Evolutionary conservation across 192 early-diverging fungal genomes (phyloP).

Genomic region (Coemansia sp.): DNA sequence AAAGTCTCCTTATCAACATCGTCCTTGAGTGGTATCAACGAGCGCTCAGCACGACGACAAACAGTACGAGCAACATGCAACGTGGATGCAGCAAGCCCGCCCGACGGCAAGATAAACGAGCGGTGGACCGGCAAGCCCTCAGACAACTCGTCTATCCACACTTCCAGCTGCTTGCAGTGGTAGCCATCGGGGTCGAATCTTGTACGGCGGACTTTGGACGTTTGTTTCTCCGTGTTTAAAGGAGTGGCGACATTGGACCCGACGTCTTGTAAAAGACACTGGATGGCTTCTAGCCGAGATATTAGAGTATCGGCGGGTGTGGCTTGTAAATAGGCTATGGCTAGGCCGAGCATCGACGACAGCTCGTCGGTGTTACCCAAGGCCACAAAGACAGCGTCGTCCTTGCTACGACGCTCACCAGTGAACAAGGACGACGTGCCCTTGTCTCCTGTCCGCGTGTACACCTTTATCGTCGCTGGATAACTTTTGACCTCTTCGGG

Average conservation of each 20-base stretch:
- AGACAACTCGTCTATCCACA: slow-evolving; percentile 86
- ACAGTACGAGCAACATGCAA: slow-evolving; percentile 86
- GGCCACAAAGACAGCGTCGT: slow-evolving; percentile 90
- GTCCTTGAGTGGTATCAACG: slow-evolving; percentile 71
- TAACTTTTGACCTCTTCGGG: slow-evolving; percentile 55
- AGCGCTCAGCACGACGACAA: slow-evolving; percentile 87
- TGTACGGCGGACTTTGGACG: slow-evolving; percentile 71
- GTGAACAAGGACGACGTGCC: slow-evolving; percentile 88
- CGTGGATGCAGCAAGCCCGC: slow-evolving; percentile 78
- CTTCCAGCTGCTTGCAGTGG: slow-evolving; percentile 69
- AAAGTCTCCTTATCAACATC: slow-evolving; percentile 34
- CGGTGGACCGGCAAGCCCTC: slow-evolving; percentile 71
- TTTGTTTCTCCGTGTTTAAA: slow-evolving; percentile 52
- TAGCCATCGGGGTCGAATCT: slow-evolving; percentile 74
- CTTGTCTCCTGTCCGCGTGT: slow-evolving; percentile 95
- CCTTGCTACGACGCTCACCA: slow-evolving; percentile 87
- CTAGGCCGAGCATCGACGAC: slow-evolving; percentile 61
- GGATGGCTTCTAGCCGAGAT: slow-evolving; percentile 66
- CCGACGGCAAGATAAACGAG: slow-evolving; percentile 92
- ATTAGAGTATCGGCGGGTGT: slow-evolving; percentile 20
- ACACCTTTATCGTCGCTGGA: slow-evolving; percentile 68
- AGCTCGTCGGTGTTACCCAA: slow-evolving; percentile 91
- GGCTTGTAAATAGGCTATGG: slow-evolving; percentile 37
- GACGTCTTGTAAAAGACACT: slow-evolving; percentile 90
- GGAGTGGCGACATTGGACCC: slow-evolving; percentile 93